phyloP scores from a whole-genome alignment of 495 filamentous ascomycete species.

The Parachaetomium inaequale region DNA sequence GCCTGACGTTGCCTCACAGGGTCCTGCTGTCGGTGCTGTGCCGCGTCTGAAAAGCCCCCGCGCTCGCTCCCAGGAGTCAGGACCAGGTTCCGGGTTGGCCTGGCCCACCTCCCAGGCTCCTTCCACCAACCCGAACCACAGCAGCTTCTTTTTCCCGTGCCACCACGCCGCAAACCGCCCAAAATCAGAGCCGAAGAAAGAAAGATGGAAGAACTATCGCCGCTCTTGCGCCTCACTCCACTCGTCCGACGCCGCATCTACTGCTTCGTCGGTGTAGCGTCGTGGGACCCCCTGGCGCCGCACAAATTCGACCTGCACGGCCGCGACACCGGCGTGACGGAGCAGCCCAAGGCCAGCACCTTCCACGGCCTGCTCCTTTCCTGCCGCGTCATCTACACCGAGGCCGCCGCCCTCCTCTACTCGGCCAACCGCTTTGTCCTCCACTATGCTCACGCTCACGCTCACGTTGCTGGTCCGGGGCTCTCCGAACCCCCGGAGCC shows the following conservation, averaged over 20 bases:
- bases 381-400: neutral
- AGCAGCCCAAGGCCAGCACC: neutral
- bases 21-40: too few relatives aligned
- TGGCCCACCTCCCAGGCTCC: too few relatives aligned
- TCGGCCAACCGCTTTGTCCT: constrained; percentile 3
- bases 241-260: constrained; percentile 3
- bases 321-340: neutral
- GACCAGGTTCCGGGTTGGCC: too few relatives aligned
- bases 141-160: too few relatives aligned
- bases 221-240: neutral
- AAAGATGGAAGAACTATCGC: neutral
- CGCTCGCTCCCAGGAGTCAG: too few relatives aligned
- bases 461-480: too few relatives aligned
- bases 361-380: constrained; percentile 5
- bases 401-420: constrained; percentile 5
- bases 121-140: too few relatives aligned
- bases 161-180: too few relatives aligned
- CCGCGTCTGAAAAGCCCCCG: too few relatives aligned
- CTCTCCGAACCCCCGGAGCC: neutral
- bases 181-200: neutral
- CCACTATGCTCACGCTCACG: neutral
- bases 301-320: constrained; percentile 4
- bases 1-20: too few relatives aligned
- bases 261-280: neutral
- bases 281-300: neutral